Evolutionary conservation across 345 rosid species (phyloP).

Genomic region (Populus nigra): DNA sequence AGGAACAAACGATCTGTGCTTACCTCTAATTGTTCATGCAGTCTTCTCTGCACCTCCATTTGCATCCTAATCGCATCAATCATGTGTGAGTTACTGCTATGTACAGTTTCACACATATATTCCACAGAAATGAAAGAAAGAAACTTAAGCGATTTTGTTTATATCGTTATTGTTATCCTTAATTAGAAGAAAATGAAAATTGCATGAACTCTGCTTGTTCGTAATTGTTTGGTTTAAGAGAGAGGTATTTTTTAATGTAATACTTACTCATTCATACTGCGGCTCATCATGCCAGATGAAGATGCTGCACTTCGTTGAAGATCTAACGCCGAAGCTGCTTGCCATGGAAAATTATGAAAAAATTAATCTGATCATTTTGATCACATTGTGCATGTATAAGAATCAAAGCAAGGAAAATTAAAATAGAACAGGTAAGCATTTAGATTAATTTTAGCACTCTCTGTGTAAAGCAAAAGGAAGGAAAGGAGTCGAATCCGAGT

Average conservation of each 20-base stretch:
- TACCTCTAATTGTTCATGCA: slow-evolving; percentile 98
- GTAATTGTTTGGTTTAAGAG: neutral
- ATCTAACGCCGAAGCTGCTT: slow-evolving; percentile 68
- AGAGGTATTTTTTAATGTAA: neutral
- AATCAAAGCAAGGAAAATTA: neutral
- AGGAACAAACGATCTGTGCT: neutral
- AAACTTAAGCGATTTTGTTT: neutral
- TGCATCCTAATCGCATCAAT: slow-evolving; percentile 84
- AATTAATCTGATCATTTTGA: neutral
- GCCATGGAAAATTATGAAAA: neutral
- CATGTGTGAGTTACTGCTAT: slow-evolving; percentile 44
- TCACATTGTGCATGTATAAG: neutral
- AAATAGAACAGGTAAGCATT: neutral
- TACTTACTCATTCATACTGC: slow-evolving; percentile 93
- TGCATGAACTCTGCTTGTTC: neutral
- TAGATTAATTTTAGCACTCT: neutral
- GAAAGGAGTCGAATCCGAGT: neutral
- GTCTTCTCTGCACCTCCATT: slow-evolving; percentile 99
- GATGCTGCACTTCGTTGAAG: slow-evolving; percentile 81
- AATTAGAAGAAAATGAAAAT: neutral
- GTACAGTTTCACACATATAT: slow-evolving; percentile 27
- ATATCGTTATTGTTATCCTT: neutral
- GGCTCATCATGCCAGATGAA: slow-evolving; percentile 86
- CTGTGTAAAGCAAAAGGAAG: neutral
- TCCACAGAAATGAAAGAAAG: slow-evolving; percentile 21